phyloP scores from a whole-genome alignment of 169 alveolate species.

The Prorocentrum cordatum region DNA sequence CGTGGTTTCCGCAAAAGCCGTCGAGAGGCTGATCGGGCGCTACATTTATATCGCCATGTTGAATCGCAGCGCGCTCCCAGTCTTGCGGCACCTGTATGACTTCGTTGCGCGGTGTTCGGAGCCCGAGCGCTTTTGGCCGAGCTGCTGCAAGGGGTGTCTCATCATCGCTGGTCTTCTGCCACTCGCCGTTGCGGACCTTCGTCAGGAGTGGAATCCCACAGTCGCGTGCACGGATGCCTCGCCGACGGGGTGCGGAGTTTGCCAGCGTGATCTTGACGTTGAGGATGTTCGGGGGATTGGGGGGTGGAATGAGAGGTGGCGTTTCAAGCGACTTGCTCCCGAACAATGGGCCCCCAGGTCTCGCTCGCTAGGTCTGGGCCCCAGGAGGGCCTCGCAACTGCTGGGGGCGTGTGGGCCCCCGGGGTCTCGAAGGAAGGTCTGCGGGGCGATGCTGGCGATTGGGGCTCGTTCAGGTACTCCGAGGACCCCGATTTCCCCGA shows the following conservation, averaged over 20 bases:
- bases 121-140: not conserved
- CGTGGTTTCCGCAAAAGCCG: not conserved
- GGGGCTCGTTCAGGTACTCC: too few relatives aligned
- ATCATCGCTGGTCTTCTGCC: not conserved
- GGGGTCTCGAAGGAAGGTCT: too few relatives aligned
- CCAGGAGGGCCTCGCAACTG: too few relatives aligned
- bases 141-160: not conserved
- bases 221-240: not conserved
- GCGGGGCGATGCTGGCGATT: too few relatives aligned
- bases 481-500: too few relatives aligned
- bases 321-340: not conserved
- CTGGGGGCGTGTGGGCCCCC: too few relatives aligned
- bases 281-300: not conserved
- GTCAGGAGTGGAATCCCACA: not conserved
- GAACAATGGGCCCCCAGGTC: not conserved
- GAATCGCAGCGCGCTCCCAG: too few relatives aligned
- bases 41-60: too few relatives aligned
- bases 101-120: not conserved
- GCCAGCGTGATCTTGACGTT: not conserved
- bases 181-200: not conserved
- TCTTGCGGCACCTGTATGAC: not conserved
- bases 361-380: too few relatives aligned
- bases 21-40: too few relatives aligned
- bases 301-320: not conserved
- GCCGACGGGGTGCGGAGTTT: not conserved